Percentiles rank a stretch among this genome's conserved stretches.
Conservation (phyloP, 208 protist species). For the Balamuthia mandrillaris region DNA sequence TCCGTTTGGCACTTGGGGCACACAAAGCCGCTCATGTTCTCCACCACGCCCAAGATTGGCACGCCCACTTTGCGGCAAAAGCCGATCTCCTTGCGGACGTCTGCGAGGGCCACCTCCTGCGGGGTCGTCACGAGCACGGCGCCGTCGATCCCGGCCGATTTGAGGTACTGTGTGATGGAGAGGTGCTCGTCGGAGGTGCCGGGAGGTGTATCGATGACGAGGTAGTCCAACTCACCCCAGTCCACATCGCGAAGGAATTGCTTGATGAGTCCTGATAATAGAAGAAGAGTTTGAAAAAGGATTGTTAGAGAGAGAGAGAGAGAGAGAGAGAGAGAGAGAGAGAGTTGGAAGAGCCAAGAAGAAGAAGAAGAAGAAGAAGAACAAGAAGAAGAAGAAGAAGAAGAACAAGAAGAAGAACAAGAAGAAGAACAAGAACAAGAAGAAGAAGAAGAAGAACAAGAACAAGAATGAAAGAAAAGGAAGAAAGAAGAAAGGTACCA, state of each 20-base stretch:
- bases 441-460: background rate
- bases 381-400: too few relatives aligned
- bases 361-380: too few relatives aligned
- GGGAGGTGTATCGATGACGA: conserved; percentile 99
- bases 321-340: too few relatives aligned
- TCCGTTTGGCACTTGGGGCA: conserved; percentile 86
- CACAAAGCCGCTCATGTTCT: conserved; percentile 98
- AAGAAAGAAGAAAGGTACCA: conserved; percentile 34
- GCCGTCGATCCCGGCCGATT: conserved; percentile 60
- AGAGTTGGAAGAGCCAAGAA: too few relatives aligned
- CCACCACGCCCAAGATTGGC: conserved; percentile 95
- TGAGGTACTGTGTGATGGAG: conserved; percentile 87
- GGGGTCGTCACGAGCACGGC: conserved; percentile 86
- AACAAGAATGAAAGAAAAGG: background rate
- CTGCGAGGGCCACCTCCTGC: conserved; percentile 94
- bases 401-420: background rate
- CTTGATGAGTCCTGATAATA: conserved; percentile 97
- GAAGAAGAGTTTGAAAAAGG: too few relatives aligned
- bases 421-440: background rate
- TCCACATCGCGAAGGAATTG: conserved; percentile 96
- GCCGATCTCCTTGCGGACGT: conserved; percentile 97
- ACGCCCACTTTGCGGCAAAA: conserved; percentile 97
- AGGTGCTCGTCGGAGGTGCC: conserved; percentile 99
- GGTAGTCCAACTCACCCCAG: conserved; percentile 95
- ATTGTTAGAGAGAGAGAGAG: too few relatives aligned